Evolutionary conservation across 2,329 filamentous ascomycete genomes (phyloP), one percentile per base, ranked within the genome.

Genomic region (Ustulina deusta): DNA sequence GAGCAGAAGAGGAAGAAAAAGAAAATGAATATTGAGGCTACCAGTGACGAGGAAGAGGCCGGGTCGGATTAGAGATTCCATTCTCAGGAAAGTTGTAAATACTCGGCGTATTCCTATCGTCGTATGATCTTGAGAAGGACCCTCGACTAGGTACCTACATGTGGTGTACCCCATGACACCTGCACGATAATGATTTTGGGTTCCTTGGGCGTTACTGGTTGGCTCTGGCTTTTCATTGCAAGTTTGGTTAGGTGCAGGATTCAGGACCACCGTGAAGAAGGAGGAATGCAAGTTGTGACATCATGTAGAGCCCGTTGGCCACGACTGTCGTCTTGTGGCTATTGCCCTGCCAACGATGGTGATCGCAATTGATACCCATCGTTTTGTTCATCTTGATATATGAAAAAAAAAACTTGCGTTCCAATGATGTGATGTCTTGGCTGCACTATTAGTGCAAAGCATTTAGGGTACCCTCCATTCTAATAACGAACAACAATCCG

Each of bases 21-120:
- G 49, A 89, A 86, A 78, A 78, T 86, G 17, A 91, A 90, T 71
- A 89, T 90, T 52, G 88, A 90, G 59, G 85, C 85, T 3, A 90
- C 88, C 0, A 90, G 87, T 62, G 88, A 90, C 52, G 87, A 89
- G 72, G 86, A 86, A 1, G 86, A 86, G 20, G 79, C 81, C 32
- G 80, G 82, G 48, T 83, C 80, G 65, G 82, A 81, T 59, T 78
- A 79, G 44, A 25, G 3, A 51, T 29, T 40, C 10, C 6, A 49
- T 63, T 42, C 17, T n/a, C 11, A 54, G 13, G 56, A 17, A 34
- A 22, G 49, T 27, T 6, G 34, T 22, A 46, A 40, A 25, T 27
- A 49, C 22, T 20, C 46, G 40, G 10, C 36, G 25, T 27, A 15
- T 34, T 46, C 38, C 48, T 13, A 46, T 25, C 25, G 13, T 42